Percentiles rank a stretch among this genome's conserved stretches.
These are phyloP conservation scores for Metschnikowia colocasiae DNA, from an alignment of 805 yeast genomes.

Conservation along the genomic window DNA sequence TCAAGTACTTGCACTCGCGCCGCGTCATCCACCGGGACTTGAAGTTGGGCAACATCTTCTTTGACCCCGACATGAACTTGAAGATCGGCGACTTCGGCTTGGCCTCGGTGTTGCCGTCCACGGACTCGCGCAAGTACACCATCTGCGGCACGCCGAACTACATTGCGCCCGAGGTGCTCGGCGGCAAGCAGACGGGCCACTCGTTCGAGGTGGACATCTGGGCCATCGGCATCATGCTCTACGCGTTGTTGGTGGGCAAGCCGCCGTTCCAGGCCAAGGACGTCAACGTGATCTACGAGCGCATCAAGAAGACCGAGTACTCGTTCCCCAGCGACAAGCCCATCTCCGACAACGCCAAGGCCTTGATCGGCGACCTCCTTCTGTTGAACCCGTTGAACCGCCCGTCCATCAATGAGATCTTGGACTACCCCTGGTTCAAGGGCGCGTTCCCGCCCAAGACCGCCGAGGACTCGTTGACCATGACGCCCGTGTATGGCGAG, in stretches of 20 bases:
- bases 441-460: slow-evolving; percentile 78
- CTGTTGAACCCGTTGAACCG: slow-evolving; percentile 75
- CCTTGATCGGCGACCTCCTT: slow-evolving; percentile 67
- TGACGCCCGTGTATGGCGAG: slow-evolving; percentile 54
- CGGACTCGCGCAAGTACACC: slow-evolving; percentile 76
- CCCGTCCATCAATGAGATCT: slow-evolving; percentile 74
- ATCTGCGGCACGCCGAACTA: slow-evolving; percentile 99
- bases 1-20: slow-evolving; percentile 85
- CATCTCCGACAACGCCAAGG: slow-evolving; percentile 68
- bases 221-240: slow-evolving; percentile 97
- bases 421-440: slow-evolving; percentile 82
- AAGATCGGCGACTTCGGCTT: slow-evolving; percentile 98
- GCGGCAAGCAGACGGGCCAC: slow-evolving; percentile 85
- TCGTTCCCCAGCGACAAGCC: slow-evolving; percentile 69
- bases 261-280: slow-evolving; percentile 98
- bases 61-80: slow-evolving; percentile 89
- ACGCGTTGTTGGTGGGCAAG: slow-evolving; percentile 85
- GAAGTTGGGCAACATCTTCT: slow-evolving; percentile 92
- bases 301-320: slow-evolving; percentile 81
- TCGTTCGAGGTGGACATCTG: slow-evolving; percentile 93
- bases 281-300: slow-evolving; percentile 85
- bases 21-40: slow-evolving; percentile 94
- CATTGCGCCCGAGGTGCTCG: slow-evolving; percentile 95
- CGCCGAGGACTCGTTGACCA: slow-evolving; percentile 57
- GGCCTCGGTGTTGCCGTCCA: slow-evolving; percentile 83